These are phyloP conservation scores for Pythium plurisporium DNA, from an alignment of 352 stramenopile genomes.

Conservation along the genomic window DNA sequence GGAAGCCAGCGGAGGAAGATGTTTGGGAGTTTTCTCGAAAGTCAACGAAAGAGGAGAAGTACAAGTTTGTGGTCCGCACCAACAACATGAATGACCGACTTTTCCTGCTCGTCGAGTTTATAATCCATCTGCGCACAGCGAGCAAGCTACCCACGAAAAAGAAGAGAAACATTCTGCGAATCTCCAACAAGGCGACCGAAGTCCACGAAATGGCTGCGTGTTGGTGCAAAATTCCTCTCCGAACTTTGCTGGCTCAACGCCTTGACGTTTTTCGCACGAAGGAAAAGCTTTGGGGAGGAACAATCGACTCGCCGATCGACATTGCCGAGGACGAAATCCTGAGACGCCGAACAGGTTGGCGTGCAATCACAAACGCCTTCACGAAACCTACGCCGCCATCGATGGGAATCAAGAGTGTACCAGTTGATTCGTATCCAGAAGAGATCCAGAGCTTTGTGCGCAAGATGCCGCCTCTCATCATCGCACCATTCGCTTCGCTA, in stretches of 20 bases:
- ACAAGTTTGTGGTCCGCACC: slow-evolving; percentile 79
- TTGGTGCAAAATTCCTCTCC: slow-evolving; percentile 73
- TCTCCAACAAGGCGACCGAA: slow-evolving; percentile 11
- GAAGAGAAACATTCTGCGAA: slow-evolving; percentile 13
- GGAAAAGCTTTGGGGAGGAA: slow-evolving; percentile 63
- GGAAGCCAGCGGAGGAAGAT: slow-evolving; percentile 65
- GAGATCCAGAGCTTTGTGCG: slow-evolving; percentile 46
- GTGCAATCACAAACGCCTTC: slow-evolving; percentile 67
- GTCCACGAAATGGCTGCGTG: slow-evolving; percentile 68
- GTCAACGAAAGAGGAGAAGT: slow-evolving; percentile 70
- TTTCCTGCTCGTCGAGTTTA: slow-evolving; percentile 70
- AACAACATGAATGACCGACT: slow-evolving; percentile 65
- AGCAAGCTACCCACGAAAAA: slow-evolving; percentile 21
- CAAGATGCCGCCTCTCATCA: slow-evolving; percentile 64
- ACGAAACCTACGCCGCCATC: slow-evolving; percentile 40
- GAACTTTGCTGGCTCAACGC: slow-evolving; percentile 42
- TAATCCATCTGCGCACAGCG: slow-evolving; percentile 49
- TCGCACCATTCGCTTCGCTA: slow-evolving; percentile 58
- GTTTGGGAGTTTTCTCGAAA: slow-evolving; percentile 80
- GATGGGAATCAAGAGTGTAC: slow-evolving; percentile 66
- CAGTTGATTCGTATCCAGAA: slow-evolving; percentile 40
- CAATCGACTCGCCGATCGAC: slow-evolving; percentile 54
- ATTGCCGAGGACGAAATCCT: slow-evolving; percentile 75
- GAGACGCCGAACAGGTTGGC: slow-evolving; percentile 58
- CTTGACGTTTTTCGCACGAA: slow-evolving; percentile 43